These are phyloP conservation scores for Bathelium albidoporum DNA, from an alignment of 495 filamentous ascomycete genomes.

Conservation along the genomic window DNA sequence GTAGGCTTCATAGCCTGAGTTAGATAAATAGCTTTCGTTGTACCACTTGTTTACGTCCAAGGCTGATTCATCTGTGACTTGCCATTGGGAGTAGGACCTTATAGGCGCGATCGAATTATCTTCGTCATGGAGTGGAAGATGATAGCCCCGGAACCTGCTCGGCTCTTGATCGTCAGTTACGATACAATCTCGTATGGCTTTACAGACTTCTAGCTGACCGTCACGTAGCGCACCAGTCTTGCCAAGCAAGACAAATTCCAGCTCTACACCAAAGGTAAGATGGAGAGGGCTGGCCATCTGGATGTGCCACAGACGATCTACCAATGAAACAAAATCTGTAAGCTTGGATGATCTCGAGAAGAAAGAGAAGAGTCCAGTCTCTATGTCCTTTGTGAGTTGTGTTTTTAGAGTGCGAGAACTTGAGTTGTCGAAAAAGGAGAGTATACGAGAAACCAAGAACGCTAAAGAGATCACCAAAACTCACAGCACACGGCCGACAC, in stretches of 20 bases:
- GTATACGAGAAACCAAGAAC: background rate
- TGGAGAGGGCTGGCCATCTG: constrained; percentile 3
- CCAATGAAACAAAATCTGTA: background rate
- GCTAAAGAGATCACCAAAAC: no score
- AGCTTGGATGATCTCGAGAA: background rate
- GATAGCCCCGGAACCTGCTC: no score
- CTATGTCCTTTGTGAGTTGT: no score
- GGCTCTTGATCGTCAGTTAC: no score
- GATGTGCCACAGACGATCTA: background rate
- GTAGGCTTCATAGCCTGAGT: background rate
- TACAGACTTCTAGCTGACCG: background rate
- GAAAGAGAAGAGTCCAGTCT: background rate
- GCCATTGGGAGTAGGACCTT: background rate
- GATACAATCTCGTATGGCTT: background rate
- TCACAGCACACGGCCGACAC: no score
- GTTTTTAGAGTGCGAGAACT: background rate
- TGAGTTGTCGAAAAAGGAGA: background rate
- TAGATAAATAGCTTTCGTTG: background rate
- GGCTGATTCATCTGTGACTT: background rate
- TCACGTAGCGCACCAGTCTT: background rate
- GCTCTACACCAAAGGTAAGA: constrained; percentile 21
- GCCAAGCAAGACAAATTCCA: constrained; percentile 17
- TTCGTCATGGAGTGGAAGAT: no score
- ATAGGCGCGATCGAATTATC: no score
- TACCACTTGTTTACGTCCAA: background rate